Evolutionary conservation across 2,329 filamentous ascomycete genomes (phyloP), one percentile per base, ranked within the genome.

Genomic region (Arthrobotrys entomopaga): DNA sequence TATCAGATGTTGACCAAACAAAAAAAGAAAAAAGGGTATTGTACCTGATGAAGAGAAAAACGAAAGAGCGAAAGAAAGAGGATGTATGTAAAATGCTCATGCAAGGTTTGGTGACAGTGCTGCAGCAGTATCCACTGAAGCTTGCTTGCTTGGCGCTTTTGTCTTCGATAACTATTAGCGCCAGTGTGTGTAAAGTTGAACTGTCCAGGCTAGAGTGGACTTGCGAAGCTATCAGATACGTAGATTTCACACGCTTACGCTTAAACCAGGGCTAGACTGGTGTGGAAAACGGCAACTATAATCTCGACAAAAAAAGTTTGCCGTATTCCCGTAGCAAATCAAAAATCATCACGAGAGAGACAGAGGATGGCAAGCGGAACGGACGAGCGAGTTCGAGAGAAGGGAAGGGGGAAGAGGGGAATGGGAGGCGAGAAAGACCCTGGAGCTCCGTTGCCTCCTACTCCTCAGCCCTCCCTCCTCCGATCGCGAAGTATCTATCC

Each of bases 1-100:
- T 58, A 58, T 58, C 54, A 46, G 54, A 34, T 34, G 29, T 34
- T 34, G 29, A 34, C 29, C 3, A 34, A 34, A 34, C 7, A 34
- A 34, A 34, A 10, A 10, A 10, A 34, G 10, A 34, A 34, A 34
- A 34, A 34, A 10, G 29, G 29, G 6, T 7, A 34, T 34, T 34
- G 29, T 34, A 34, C 29, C 29, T 34, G 29, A 34, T 34, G 26
- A 7, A 29, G 26, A 34, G 29, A 34, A 10, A 5, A 10, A 50
- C n/a, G n/a, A 22, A 13, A 34, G 52, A 26, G 50, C 52, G 42
- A 22, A 34, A n/a, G n/a, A 5, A 34, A 34, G 29, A 34, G 29
- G 29, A 7, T 5, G 29, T 7, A 34, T 34, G n/a, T n/a, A n/a
- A 46, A n/a, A 13, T 46, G 42, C 6, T 46, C 42, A 46, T 46